Evolutionary conservation across 352 stramenopile genomes (phyloP).

Genomic region (Phytophthora kernoviae): DNA sequence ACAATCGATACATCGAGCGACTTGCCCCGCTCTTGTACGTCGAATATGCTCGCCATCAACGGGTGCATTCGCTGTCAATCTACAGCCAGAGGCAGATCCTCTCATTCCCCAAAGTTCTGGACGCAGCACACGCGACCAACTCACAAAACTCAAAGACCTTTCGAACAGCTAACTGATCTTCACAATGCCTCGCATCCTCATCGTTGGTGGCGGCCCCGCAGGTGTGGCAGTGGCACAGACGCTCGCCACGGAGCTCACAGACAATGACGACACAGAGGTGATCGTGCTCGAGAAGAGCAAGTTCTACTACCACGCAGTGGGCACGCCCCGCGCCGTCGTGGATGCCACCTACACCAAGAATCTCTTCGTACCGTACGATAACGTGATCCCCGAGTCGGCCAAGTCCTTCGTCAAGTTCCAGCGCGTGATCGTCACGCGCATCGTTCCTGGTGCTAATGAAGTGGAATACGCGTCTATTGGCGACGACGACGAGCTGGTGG

Average conservation of each 20-base stretch:
- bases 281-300: conserved; percentile 63
- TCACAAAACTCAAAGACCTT: no score
- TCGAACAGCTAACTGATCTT: no score
- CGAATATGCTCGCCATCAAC: conserved; percentile 1
- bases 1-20: conserved; percentile 1
- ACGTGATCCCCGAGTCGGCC: conserved; percentile 40
- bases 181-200: conserved; percentile 52
- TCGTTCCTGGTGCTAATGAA: conserved; percentile 39
- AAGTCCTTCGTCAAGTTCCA: conserved; percentile 44
- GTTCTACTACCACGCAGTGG: conserved; percentile 56
- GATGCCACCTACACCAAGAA: conserved; percentile 50
- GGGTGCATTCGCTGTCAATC: no score
- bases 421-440: conserved; percentile 45
- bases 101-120: conserved; percentile 27
- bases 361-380: conserved; percentile 64
- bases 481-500: conserved; percentile 34
- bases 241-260: conserved; percentile 38
- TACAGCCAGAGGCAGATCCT: no score
- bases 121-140: conserved; percentile 8
- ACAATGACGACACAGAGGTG: conserved; percentile 43
- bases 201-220: conserved; percentile 54
- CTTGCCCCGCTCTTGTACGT: conserved; percentile 21
- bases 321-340: conserved; percentile 46
- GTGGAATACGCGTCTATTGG: conserved; percentile 41
- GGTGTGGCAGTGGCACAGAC: conserved; percentile 49